Evolutionary conservation across 1,284 basidiomycete genomes (phyloP).

Genomic region (Athelia sp.): DNA sequence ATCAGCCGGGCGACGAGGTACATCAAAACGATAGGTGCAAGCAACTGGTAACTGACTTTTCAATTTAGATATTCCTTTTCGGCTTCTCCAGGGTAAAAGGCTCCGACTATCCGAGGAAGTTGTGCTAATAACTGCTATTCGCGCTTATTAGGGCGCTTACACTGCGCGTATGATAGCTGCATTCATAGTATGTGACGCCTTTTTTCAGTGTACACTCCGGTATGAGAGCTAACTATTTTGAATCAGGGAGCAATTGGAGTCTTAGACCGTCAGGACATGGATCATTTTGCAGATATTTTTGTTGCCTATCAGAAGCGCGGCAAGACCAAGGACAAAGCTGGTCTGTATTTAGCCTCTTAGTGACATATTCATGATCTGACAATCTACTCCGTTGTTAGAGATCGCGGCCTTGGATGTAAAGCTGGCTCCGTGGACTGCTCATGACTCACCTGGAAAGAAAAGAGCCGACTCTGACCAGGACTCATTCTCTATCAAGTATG

Average conservation of each 20-base stretch:
- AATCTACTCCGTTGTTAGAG: constrained; percentile 30
- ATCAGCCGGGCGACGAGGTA: constrained; percentile 65
- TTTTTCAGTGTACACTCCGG: constrained; percentile 4
- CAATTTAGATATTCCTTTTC: constrained; percentile 60
- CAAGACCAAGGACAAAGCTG: constrained; percentile 40
- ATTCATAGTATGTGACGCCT: constrained; percentile 54
- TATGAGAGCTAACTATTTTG: neutral
- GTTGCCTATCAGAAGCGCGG: constrained; percentile 54
- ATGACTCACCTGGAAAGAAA: constrained; percentile 43
- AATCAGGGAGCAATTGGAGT: constrained; percentile 62
- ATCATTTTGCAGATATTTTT: constrained; percentile 61
- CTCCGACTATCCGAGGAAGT: neutral
- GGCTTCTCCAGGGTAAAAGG: constrained; percentile 60
- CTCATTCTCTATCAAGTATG: constrained; percentile 58
- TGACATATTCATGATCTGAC: constrained; percentile 1
- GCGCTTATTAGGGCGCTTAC: constrained; percentile 53
- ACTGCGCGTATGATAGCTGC: constrained; percentile 66
- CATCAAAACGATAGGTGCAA: neutral
- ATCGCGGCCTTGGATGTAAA: constrained; percentile 32
- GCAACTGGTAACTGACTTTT: neutral
- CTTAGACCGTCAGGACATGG: constrained; percentile 63
- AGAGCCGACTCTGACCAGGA: constrained; percentile 41
- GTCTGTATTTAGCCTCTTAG: constrained; percentile 25
- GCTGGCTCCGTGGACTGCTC: constrained; percentile 47
- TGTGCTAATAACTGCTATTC: too few relatives aligned